Percentiles rank a stretch among this genome's conserved stretches.
phyloP scores from a whole-genome alignment of 2,329 filamentous ascomycete genomes.

The Ceratocystis cubensis region DNA sequence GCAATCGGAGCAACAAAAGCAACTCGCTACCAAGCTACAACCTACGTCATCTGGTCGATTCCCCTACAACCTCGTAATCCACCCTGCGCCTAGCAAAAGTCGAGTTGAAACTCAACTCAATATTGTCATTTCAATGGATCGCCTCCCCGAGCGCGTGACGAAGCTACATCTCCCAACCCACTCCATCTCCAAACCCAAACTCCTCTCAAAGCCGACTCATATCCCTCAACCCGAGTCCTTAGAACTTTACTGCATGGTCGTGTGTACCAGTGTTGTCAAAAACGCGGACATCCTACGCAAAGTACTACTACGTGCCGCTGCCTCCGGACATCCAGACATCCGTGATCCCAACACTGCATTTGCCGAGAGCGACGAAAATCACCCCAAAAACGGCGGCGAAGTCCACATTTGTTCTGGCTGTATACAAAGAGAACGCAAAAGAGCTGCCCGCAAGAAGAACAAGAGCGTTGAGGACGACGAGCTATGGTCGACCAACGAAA shows the following conservation, averaged over 20 bases:
- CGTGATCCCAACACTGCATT: constrained; percentile 24
- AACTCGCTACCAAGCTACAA: neutral
- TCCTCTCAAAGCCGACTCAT: constrained; percentile 60
- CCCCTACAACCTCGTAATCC: constrained; percentile 20
- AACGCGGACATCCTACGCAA: constrained; percentile 52
- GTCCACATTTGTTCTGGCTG: constrained; percentile 88
- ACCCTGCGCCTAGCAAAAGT: constrained; percentile 21
- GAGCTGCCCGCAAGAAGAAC: constrained; percentile 81
- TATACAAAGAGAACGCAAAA: constrained; percentile 79
- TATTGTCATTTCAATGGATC: constrained; percentile 65
- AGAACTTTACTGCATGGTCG: constrained; percentile 67
- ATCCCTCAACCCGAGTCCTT: constrained; percentile 58
- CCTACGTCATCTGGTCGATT: constrained; percentile 6
- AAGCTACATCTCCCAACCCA: constrained; percentile 77
- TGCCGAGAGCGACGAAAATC: constrained; percentile 48
- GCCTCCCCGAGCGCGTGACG: constrained; percentile 61
- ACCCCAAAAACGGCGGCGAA: constrained; percentile 78
- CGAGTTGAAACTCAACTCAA: constrained; percentile 94
- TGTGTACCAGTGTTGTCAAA: constrained; percentile 86
- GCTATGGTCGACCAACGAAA: constrained; percentile 69
- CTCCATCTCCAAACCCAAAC: constrained; percentile 88
- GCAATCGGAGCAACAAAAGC: constrained; percentile 9
- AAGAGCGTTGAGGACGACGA: constrained; percentile 90
- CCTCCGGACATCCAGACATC: constrained; percentile 29
- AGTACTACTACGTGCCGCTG: constrained; percentile 48